Evolutionary conservation across 345 rosid species (phyloP), one percentile per base, ranked within the genome.

Genomic region (Eucalyptus albens): DNA sequence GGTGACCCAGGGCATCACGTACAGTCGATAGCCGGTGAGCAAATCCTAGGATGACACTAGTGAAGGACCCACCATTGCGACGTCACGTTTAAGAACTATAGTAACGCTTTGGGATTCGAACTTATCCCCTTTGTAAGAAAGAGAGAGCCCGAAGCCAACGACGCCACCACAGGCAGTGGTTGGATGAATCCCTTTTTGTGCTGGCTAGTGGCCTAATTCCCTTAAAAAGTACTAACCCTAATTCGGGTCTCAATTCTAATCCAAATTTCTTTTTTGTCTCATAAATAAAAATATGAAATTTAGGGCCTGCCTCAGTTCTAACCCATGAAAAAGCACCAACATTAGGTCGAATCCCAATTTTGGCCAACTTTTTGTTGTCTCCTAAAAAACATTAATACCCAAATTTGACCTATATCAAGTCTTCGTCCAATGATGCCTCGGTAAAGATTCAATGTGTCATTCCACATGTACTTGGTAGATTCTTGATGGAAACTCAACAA

Each of bases 61-160:
- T 1, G 4, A 3, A 47, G 13, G 13, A 47, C 2, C 13, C 4
- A 47, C 4, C 49, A 47, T 11, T 1, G 1, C 11, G 13, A 47
- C 11, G 2, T 47, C 13, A 47, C 1, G 5, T 1, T 47, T 47
- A 47, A 49, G 14, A 49, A 49, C 2, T 4, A 13, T 49, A 12
- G 2, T 15, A 2, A 49, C 4, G 15, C 14, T 0, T 49, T 49
- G 1, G 15, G 15, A 49, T 49, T 49, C 15, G 50, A 49, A 49
- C 1, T 49, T 49, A 5, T 49, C 45, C 9, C 50, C 15, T 49
- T 49, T 2, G 2, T 12, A 49, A 49, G 50, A 13, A 13, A 0
- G 5, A 12, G 5, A 49, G 15, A 49, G 15, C 50, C 15, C 15
- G 15, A 49, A 49, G 14, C 15, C 50, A 49, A 49, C 2, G 5